phyloP scores from a whole-genome alignment of 106 monocot genomes.

The Hemerocallis citrina region DNA sequence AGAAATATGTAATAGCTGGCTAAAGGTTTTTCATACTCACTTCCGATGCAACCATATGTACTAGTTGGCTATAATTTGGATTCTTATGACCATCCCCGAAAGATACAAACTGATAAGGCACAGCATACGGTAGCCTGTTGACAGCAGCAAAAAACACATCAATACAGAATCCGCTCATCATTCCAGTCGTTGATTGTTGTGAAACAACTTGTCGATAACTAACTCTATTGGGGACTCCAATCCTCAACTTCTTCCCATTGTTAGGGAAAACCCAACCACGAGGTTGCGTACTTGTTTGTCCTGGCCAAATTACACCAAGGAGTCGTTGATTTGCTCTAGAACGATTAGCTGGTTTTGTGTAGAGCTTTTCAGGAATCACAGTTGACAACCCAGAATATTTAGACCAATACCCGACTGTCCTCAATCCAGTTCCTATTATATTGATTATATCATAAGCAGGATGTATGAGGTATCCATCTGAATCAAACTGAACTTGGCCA shows the following conservation, averaged over 20 bases:
- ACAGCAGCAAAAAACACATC: conserved; percentile 75
- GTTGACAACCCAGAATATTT: conserved; percentile 62
- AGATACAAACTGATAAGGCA: conserved; percentile 44
- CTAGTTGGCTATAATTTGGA: conserved; percentile 46
- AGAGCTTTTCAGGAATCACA: conserved; percentile 37
- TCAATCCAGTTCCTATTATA: conserved; percentile 49
- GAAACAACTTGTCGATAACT: conserved; percentile 48
- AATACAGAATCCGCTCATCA: conserved; percentile 46
- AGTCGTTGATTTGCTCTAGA: conserved; percentile 32
- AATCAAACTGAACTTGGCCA: conserved; percentile 46
- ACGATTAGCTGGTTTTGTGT: conserved; percentile 27
- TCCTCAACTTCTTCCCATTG: conserved; percentile 46
- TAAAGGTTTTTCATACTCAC: conserved; percentile 37
- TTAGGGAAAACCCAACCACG: conserved; percentile 77
- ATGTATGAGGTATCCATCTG: conserved; percentile 29
- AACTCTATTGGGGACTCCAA: conserved; percentile 53
- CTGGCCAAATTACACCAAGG: conserved; percentile 59
- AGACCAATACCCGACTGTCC: conserved; percentile 66
- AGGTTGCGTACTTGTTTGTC: conserved; percentile 33
- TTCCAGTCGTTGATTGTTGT: conserved; percentile 8
- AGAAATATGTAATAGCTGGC: no score
- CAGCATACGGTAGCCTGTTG: conserved; percentile 57
- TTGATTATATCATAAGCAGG: conserved; percentile 80
- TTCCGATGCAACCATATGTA: conserved; percentile 35
- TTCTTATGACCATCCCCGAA: conserved; percentile 60